phyloP scores from a whole-genome alignment of 2,329 filamentous ascomycete genomes.

The Penicillium verrucosum region DNA sequence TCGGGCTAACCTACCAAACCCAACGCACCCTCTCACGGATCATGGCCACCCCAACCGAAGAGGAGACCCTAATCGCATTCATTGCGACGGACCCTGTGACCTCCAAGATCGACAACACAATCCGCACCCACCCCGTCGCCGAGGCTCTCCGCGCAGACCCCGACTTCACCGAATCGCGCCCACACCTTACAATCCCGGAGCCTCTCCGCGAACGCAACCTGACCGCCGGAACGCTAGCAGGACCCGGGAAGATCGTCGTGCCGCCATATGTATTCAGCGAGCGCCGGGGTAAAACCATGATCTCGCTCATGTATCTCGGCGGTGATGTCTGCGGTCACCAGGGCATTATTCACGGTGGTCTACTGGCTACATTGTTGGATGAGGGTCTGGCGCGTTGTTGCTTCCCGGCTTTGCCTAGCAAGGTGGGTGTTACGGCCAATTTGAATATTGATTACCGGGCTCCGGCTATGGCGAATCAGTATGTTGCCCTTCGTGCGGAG shows the following conservation, averaged over 20 bases:
- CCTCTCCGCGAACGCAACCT: slow-evolving; percentile 69
- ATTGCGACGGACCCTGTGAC: slow-evolving; percentile 52
- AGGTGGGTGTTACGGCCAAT: slow-evolving; percentile 77
- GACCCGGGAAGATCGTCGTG: slow-evolving; percentile 71
- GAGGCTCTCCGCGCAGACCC: slow-evolving; percentile 64
- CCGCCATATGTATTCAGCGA: slow-evolving; percentile 78
- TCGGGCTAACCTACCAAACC: slow-evolving; percentile 31
- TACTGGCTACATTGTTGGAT: slow-evolving; percentile 88
- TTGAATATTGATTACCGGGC: slow-evolving; percentile 77
- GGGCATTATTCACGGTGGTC: slow-evolving; percentile 83
- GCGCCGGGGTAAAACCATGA: slow-evolving; percentile 63
- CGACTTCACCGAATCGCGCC: slow-evolving; percentile 71
- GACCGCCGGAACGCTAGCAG: slow-evolving; percentile 75
- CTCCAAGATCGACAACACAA: slow-evolving; percentile 65
- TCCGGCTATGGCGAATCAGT: slow-evolving; percentile 71
- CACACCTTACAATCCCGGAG: slow-evolving; percentile 80
- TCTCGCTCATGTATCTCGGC: slow-evolving; percentile 75
- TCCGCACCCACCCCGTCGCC: slow-evolving; percentile 73
- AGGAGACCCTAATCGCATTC: slow-evolving; percentile 69
- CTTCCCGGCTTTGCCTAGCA: slow-evolving; percentile 82
- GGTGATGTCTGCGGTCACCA: slow-evolving; percentile 81
- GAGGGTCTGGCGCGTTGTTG: slow-evolving; percentile 85
- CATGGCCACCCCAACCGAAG: slow-evolving; percentile 54
- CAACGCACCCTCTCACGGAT: slow-evolving; percentile 27
- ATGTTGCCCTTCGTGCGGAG: slow-evolving; percentile 72